These are phyloP conservation scores for Daldinia grandis DNA, from an alignment of 495 filamentous ascomycete genomes.

Conservation along the genomic window DNA sequence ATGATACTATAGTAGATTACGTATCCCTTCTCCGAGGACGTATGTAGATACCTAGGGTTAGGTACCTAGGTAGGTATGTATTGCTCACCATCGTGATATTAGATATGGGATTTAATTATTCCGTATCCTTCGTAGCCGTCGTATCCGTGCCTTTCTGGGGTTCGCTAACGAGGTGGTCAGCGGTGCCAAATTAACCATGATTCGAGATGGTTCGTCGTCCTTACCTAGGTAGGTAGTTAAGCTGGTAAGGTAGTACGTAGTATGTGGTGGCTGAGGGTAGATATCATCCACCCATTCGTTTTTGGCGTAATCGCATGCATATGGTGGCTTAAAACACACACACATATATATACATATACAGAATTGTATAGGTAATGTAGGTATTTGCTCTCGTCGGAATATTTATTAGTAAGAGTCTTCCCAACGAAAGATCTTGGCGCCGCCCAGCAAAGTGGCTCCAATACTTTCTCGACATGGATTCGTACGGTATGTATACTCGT, in stretches of 20 bases:
- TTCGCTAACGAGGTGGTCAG: conserved; percentile 10
- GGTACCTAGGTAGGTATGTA: not conserved
- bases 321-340: not conserved
- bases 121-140: conserved; percentile 5
- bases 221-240: no score
- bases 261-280: not conserved
- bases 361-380: no score
- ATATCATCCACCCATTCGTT: not conserved
- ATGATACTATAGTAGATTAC: conserved; percentile 18
- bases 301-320: not conserved
- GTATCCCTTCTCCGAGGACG: conserved; percentile 17
- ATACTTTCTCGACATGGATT: not conserved
- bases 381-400: not conserved
- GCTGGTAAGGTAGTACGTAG: no score
- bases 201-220: conserved; percentile 5
- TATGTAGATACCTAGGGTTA: no score
- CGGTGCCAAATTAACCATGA: conserved; percentile 6
- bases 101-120: conserved; percentile 21
- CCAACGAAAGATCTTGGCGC: not conserved
- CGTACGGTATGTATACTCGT: not conserved
- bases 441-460: not conserved
- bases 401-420: not conserved
- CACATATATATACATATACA: no score
- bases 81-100: conserved; percentile 29
- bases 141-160: conserved; percentile 16